Conservation (phyloP, 768 basidiomycete species). For the Russula dissimulans region DNA sequence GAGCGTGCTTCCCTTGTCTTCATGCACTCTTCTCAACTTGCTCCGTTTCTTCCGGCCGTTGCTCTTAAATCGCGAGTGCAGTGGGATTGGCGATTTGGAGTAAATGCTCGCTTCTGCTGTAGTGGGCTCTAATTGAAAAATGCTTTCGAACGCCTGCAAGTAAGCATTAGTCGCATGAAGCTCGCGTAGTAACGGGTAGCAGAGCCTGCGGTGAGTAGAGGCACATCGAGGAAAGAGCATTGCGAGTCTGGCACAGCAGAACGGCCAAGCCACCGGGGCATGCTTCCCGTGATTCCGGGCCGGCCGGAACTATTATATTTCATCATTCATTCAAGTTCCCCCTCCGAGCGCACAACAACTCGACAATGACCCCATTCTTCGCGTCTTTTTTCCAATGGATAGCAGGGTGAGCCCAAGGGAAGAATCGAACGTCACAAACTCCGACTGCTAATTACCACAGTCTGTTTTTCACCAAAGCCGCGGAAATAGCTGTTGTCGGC, state of each 20-base stretch:
- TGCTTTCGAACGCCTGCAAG: not conserved
- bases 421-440: not conserved
- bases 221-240: slow-evolving; percentile 11
- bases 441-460: slow-evolving; percentile 27
- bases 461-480: slow-evolving; percentile 79
- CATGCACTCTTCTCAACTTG: not conserved
- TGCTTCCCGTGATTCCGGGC: not conserved
- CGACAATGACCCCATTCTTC: slow-evolving; percentile 14
- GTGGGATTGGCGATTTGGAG: not conserved
- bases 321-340: not conserved
- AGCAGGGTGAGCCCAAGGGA: slow-evolving; percentile 30
- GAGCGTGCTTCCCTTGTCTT: not conserved
- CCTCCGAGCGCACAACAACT: not conserved
- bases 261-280: too few relatives aligned
- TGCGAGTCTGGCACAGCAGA: not conserved
- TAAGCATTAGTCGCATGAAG: not conserved
- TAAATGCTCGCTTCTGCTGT: not conserved
- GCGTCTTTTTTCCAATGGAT: slow-evolving; percentile 51
- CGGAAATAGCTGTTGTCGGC: slow-evolving; percentile 88
- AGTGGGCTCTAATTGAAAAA: not conserved
- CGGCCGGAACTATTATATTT: not conserved
- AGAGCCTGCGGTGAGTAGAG: not conserved
- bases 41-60: not conserved
- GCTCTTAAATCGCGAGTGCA: not conserved
- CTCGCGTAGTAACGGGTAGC: not conserved